Percentiles rank a stretch among this genome's conserved stretches.
Evolutionary conservation across 805 yeast genomes (phyloP).

Genomic region (Candida morakotiae): DNA sequence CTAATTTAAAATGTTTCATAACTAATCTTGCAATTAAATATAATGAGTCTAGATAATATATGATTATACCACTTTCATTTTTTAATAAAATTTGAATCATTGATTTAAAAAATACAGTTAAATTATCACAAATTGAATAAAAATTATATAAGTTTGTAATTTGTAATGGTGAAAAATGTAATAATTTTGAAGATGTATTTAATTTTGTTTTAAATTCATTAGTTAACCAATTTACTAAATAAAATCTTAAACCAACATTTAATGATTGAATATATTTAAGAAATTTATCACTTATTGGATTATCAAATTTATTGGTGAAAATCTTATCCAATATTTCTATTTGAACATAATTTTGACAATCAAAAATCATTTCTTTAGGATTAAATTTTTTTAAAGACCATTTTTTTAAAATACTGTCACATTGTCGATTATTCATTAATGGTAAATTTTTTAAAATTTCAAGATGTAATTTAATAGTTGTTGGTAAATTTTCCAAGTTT

Average conservation of each 20-base stretch:
- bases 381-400: conserved; percentile 33
- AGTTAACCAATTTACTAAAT: conserved; percentile 47
- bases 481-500: conserved; percentile 10
- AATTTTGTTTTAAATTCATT: conserved; percentile 35
- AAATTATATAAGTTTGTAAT: conserved; percentile 29
- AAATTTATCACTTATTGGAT: conserved; percentile 10
- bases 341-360: conserved; percentile 30
- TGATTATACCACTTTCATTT: conserved; percentile 38
- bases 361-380: conserved; percentile 34
- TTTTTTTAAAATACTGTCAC: conserved; percentile 50
- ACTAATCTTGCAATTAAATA: conserved; percentile 30
- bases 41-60: conserved; percentile 39
- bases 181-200: conserved; percentile 28
- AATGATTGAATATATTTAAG: conserved; percentile 9
- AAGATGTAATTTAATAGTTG: conserved; percentile 41
- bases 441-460: conserved; percentile 57
- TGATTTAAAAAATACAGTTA: conserved; percentile 37
- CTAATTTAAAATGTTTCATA: conserved; percentile 28
- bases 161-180: conserved; percentile 29
- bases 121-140: conserved; percentile 35
- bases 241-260: conserved; percentile 42
- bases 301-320: conserved; percentile 16
- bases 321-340: conserved; percentile 29
- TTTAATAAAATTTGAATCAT: conserved; percentile 28
- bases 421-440: conserved; percentile 49